Base-by-base conservation (phyloP, 108 stramenopile species). In the Pseudonitzschia multistriata region DNA sequence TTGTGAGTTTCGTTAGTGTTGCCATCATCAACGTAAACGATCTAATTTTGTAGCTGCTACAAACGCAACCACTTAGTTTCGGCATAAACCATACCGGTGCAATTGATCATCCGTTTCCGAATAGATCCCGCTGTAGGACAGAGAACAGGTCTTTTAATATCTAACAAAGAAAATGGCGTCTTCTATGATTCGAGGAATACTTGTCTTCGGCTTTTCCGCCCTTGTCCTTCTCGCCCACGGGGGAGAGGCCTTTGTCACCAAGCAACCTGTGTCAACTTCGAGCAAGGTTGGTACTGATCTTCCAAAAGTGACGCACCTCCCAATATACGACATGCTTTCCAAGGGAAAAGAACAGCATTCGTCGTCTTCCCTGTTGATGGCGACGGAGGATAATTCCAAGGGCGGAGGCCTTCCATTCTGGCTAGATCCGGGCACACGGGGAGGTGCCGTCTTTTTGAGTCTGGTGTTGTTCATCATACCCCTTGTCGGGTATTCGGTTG, bases 351-450 rank as follows among this genome's bases (percentile, higher is more conserved):
- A n/a, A n/a, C 8, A n/a, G 21, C 57, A 59, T 35, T 59, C 57
- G 14, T 59, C 57, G 13, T 33, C 57, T 35, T 59, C n/a, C n/a
- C 8, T 59, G 34, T 14, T 59, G n/a, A 59, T 59, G 57, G 57
- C 57, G 13, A 34, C 34, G 11, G 57, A 59, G 5, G n/a, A 30
- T n/a, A 29, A 35, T 30, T 25, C 37, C 63, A 36, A 45, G 40
- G 47, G 39, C 6, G 79, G 77, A 49, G 79, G 77, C 55, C 83
- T 93, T 27, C 92, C 92, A 10, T 88, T 88, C 66, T 87, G 86
- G 68, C 77, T 94, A 30, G 92, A 94, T 78, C 88, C 88, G 14
- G 89, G 89, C 30, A 94, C 92, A 31, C 87, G 89, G 65, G 92
- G 92, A 21, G 90, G 92, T 17, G 92, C 88, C 45, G 79, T 94